Evolutionary conservation across 768 basidiomycete genomes (phyloP).

Genomic region (Lentinus brumalis): DNA sequence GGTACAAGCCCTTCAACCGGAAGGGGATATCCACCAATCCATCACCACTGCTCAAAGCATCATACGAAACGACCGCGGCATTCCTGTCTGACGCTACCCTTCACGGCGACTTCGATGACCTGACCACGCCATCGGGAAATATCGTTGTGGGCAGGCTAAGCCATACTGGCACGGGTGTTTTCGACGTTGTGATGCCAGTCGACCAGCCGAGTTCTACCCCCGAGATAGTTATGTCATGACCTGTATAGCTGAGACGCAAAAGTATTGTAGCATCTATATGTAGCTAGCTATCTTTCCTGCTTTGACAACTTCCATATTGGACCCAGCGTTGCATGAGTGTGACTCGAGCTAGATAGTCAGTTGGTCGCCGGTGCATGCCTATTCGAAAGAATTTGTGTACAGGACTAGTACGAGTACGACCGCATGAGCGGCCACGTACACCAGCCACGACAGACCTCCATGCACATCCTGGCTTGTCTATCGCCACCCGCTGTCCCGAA

Average conservation of each 20-base stretch:
- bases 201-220: conserved; percentile 1
- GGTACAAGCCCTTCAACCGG: conserved; percentile 97
- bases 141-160: conserved; percentile 90
- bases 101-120: conserved; percentile 93
- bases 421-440: neutral
- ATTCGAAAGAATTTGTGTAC: neutral
- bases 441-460: neutral
- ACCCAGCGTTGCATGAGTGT: neutral
- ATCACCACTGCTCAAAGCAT: conserved; percentile 96
- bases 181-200: conserved; percentile 77
- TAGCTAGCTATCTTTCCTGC: neutral
- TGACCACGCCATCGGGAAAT: conserved; percentile 86
- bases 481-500: conserved; percentile 5
- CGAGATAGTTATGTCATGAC: conserved; percentile 6
- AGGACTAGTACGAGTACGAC: neutral
- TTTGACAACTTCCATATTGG: neutral
- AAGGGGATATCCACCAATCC: conserved; percentile 91
- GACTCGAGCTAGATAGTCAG: neutral
- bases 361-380: neutral
- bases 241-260: conserved; percentile 5
- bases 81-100: conserved; percentile 93
- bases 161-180: conserved; percentile 91
- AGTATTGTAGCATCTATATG: conserved; percentile 15
- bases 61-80: conserved; percentile 92
- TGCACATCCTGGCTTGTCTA: neutral